Evolutionary conservation across 2,329 filamentous ascomycete genomes (phyloP).

Genomic region (Lithohypha guttulata): DNA sequence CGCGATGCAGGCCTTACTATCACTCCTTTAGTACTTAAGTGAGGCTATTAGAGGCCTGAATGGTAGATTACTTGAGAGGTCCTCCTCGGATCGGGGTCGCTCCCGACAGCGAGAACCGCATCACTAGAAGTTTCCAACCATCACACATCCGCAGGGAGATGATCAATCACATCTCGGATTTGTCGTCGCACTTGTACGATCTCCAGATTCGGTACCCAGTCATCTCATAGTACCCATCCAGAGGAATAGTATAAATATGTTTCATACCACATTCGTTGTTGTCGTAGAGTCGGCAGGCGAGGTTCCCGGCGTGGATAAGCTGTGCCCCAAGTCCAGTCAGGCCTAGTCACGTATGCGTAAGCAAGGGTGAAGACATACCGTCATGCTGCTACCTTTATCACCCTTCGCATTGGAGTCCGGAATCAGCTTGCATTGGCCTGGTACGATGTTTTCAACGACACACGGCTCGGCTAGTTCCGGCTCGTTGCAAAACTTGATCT

Average conservation of each 20-base stretch:
- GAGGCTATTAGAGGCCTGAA: no score
- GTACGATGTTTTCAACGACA: not conserved
- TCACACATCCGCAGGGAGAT: no score
- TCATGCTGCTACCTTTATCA: not conserved
- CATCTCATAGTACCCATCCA: slow-evolving; percentile 4
- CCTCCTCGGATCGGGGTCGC: no score
- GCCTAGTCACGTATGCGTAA: slow-evolving; percentile 2
- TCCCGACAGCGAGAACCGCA: no score
- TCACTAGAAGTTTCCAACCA: no score
- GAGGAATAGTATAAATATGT: slow-evolving; percentile 3
- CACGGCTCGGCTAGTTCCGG: not conserved
- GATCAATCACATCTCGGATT: slow-evolving; percentile 3
- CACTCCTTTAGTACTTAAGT: not conserved
- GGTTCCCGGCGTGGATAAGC: slow-evolving; percentile 1
- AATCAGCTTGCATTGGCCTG: not conserved
- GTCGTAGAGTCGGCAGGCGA: slow-evolving; percentile 3
- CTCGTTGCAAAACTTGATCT: not conserved
- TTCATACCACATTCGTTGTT: slow-evolving; percentile 3
- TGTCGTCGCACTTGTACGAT: slow-evolving; percentile 4
- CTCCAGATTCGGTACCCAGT: slow-evolving; percentile 1
- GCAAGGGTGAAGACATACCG: not conserved
- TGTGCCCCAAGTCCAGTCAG: slow-evolving; percentile 2
- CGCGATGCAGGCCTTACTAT: not conserved
- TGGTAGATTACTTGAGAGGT: no score
- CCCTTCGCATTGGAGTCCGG: not conserved